Evolutionary conservation across 2,329 filamentous ascomycete species (phyloP).

Genomic region (Rhytidhysteron rufulum): DNA sequence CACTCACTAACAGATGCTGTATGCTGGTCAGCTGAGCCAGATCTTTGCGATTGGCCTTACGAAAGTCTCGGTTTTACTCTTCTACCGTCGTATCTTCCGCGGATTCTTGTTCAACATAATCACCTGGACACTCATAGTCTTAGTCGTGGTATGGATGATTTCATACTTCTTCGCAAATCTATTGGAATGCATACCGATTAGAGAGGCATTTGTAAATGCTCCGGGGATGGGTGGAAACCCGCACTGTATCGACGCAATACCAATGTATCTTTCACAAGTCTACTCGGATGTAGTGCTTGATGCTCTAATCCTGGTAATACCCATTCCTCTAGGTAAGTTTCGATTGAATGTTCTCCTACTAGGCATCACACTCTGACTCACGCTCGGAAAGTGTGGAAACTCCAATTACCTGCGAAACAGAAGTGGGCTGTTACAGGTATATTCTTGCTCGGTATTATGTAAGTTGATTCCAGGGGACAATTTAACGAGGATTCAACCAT

Average conservation of each 20-base stretch:
- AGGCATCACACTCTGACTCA: background rate
- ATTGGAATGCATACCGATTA: background rate
- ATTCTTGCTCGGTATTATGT: background rate
- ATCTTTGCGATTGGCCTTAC: background rate
- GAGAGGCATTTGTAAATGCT: background rate
- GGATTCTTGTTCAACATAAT: background rate
- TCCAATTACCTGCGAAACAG: background rate
- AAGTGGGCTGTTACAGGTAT: background rate
- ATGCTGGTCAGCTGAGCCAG: background rate
- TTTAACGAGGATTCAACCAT: background rate
- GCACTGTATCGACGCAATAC: background rate
- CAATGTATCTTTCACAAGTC: background rate
- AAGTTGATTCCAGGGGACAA: background rate
- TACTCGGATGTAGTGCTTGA: background rate
- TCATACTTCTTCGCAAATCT: background rate
- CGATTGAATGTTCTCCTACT: background rate
- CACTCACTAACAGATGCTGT: background rate
- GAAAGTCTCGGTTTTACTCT: background rate
- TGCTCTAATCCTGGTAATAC: background rate
- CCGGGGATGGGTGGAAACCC: background rate
- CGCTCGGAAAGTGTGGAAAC: background rate
- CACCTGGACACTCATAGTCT: background rate
- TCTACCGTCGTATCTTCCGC: background rate
- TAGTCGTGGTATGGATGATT: background rate
- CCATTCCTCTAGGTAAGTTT: background rate